phyloP scores from a whole-genome alignment of 2,329 filamentous ascomycete genomes.

The Cladosporium phlei region DNA sequence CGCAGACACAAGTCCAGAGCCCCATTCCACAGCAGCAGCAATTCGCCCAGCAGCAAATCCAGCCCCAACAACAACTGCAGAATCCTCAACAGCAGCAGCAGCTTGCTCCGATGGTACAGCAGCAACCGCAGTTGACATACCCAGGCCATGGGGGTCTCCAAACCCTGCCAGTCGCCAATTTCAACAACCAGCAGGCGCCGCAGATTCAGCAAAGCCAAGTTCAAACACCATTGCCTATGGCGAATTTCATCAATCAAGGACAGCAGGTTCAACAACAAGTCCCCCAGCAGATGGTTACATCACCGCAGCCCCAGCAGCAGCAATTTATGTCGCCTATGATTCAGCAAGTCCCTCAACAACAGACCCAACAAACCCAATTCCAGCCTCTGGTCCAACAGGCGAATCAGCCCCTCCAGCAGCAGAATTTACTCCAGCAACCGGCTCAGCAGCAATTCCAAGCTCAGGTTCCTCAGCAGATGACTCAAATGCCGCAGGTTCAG shows the following conservation, averaged over 20 bases:
- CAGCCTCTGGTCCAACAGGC: neutral
- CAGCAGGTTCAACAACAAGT: neutral
- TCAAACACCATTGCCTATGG: neutral
- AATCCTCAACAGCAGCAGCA: neutral
- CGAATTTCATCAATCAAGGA: neutral
- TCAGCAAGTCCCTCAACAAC: neutral
- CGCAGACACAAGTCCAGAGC: neutral
- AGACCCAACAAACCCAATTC: neutral
- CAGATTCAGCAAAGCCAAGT: neutral
- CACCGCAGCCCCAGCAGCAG: neutral
- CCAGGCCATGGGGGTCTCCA: neutral
- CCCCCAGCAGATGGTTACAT: neutral
- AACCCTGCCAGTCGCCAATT: neutral
- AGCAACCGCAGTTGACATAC: neutral
- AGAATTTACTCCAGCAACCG: neutral
- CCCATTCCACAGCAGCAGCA: neutral
- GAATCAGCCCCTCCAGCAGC: neutral
- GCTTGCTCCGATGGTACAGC: neutral
- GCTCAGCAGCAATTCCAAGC: neutral
- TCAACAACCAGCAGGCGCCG: neutral
- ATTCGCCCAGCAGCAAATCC: neutral
- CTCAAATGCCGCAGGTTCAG: too few relatives aligned
- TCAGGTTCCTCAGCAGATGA: too few relatives aligned
- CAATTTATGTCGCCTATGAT: neutral
- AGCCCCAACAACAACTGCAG: neutral